Evolutionary conservation across 768 basidiomycete genomes (phyloP), one percentile per base, ranked within the genome.

Genomic region (Suillus sp.): DNA sequence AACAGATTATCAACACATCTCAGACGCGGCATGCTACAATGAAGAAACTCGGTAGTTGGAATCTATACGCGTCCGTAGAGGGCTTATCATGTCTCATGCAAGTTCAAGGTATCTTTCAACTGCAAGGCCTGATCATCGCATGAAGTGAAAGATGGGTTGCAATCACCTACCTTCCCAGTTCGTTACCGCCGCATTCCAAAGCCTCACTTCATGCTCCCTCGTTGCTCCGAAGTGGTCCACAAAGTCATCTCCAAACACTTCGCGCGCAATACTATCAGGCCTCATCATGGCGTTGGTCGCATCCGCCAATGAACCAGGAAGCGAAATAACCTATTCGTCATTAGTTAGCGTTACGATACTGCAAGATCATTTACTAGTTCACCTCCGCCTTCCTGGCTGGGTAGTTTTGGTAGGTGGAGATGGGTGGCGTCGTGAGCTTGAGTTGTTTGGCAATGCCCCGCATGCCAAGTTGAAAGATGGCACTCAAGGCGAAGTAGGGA

Each of bases 181-280:
- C 13, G 96, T 97, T 43, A 96, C 94, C 2, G 94, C 93, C 69
- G 88, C 85, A 68, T 94, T 91, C 90, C 92, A 96, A 30, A 91
- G 69, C 60, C 81, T 86, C 62, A 96, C 87, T 73, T 96, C 95
- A 72, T 98, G 91, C 74, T 93, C 85, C 69, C 96, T 86, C n/a
- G 97, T 99, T 9, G 95, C 96, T 3, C 92, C 94, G 70, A 86
- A 96, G 73, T 99, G 97, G 18, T 99, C 93, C 1, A 99, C 93
- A 70, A 98, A 97, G 27, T 86, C 88, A 70, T 95, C 79, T 0
- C 96, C 96, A 62, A 99, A 87, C 47, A 93, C 80, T 71, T 95
- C 90, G 37, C 97, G 83, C 2, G 97, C 97, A 58, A 96, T 77
- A 69, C 93, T 95, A 16, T 80, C 85, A 4, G 83, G 77, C 35